Base-by-base conservation (phyloP, 2,329 filamentous ascomycete genomes). In the Coniella vitis region DNA sequence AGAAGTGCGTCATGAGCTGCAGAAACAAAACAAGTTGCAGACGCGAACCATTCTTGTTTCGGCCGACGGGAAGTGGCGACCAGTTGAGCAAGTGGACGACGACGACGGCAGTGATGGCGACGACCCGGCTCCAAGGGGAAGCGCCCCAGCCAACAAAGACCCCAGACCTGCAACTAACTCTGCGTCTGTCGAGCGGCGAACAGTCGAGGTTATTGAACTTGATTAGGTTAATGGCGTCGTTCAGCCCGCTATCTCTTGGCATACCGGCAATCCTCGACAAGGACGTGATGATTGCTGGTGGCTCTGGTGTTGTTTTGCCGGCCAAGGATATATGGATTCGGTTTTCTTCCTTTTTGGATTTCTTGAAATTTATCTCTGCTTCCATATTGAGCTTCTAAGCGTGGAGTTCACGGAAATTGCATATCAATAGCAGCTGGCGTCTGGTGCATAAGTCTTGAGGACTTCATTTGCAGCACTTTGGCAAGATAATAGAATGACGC, bases 31-130 rank as follows among this genome's bases (percentile, higher is more conserved):
- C 16, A 66, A 72, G 34, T 60, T 82, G 25, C 64, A 70, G 4
- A 69, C 72, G 19, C 79, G 80, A 55, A 74, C 79, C 1, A 84
- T 91, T 46, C 64, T 78, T 4, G 75, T 90, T 2, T 69, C 76
- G 16, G 67, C 73, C 1, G 77, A 87, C 61, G 86, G 86, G 0
- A 71, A 64, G 1, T 93, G 87, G 87, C 71, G 69, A 43, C 65
- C 76, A 0, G 63, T 68, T 9, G 56, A 65, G 16, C 56, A 62
- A n/a, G 56, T 54, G 5, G 57, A 54, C 4, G 63, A 62, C 13
- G 64, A 65, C 12, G 61, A 62, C 16, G 60, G 58, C 21, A 64
- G 60, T 37, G 66, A 67, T 21, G 61, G 57, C 7, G 59, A 62
- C 17, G 54, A 20, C 3, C 45, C 41, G 3, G 13, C 21, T 14